A percentile compares a stretch with the other conserved stretches of the same genome.
Evolutionary conservation across 2,329 filamentous ascomycete species (phyloP).

Genomic region (Trematosphaeria pertusa): DNA sequence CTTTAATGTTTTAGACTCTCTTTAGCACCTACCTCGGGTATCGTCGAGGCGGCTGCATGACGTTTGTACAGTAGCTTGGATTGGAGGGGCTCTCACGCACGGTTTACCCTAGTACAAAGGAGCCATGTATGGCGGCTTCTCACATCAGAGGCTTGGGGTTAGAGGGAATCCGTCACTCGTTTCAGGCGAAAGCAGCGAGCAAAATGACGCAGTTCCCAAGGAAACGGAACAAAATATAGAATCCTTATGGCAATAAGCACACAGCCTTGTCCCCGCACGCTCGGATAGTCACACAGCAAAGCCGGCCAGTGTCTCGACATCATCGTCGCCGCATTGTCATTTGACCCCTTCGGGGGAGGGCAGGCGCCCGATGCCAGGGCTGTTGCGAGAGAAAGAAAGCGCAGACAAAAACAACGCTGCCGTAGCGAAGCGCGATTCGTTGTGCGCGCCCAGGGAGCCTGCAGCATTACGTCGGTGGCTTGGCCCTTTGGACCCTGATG

Average conservation of each 20-base stretch:
- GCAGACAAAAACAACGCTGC: no score
- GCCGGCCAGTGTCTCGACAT: no score
- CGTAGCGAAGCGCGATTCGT: no score
- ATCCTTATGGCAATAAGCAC: slow-evolving; percentile 22
- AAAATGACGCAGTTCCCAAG: slow-evolving; percentile 31
- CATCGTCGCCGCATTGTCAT: neutral
- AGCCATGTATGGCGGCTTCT: slow-evolving; percentile 8
- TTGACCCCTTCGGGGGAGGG: neutral
- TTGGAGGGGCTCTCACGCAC: neutral
- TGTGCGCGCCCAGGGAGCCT: no score
- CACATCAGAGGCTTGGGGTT: slow-evolving; percentile 15
- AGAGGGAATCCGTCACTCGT: slow-evolving; percentile 16
- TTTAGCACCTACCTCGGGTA: slow-evolving; percentile 29
- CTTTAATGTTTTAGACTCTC: slow-evolving; percentile 49
- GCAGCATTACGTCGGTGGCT: no score
- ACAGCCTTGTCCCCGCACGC: no score
- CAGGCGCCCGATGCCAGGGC: neutral
- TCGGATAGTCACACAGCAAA: no score
- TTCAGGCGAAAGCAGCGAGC: slow-evolving; percentile 27
- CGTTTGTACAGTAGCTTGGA: slow-evolving; percentile 44
- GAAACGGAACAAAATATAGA: slow-evolving; percentile 29
- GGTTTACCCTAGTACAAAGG: neutral
- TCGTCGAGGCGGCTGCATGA: slow-evolving; percentile 32
- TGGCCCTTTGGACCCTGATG: no score
- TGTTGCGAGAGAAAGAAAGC: neutral